Evolutionary conservation across 352 stramenopile species (phyloP), one percentile per base, ranked within the genome.

Genomic region (Pythium coloratum): DNA sequence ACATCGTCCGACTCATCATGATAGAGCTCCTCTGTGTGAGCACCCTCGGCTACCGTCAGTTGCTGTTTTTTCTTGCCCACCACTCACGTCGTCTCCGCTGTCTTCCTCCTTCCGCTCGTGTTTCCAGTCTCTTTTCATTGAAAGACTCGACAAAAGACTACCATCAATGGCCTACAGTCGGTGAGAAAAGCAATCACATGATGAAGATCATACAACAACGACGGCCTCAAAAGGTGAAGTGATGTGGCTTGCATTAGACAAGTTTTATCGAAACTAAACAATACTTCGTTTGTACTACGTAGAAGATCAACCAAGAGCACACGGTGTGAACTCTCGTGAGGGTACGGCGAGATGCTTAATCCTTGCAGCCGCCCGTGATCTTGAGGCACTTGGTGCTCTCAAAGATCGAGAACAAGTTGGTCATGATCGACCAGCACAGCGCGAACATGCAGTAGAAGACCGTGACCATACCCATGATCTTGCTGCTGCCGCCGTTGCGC

Each of bases 321-420:
- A 9, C 33, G 33, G 33, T 38, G 20, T 24, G 20, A 24, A 24
- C 20, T 24, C 20, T 24, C 20, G 20, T 44, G 36, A 10, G 36
- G 16, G 16, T 7, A 44, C 36, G 36, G 16, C 6, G 36, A 44
- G 36, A 7, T 44, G 36, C 10, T 12, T 71, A 71, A 28, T 66
- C 32, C 55, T 71, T 53, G 53, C 65, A 71, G 53, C 65, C 65
- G 59, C 65, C 65, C 28, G 65, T 71, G 49, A 71, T 71, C 51
- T 51, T 55, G 24, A 75, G 65, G 57, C 72, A 79, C 59, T 67
- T 66, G 28, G 72, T 79, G 49, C 62, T 66, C 59, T 70, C 64
- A 40, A 72, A 72, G 49, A 72, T 72, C 16, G 55, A 30, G 47
- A 72, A 69, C 14, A 72, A 14, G 66, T 72, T 72, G 33, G 60